Conservation (phyloP, 805 yeast genomes). For the Yamadazyma endophytica region DNA sequence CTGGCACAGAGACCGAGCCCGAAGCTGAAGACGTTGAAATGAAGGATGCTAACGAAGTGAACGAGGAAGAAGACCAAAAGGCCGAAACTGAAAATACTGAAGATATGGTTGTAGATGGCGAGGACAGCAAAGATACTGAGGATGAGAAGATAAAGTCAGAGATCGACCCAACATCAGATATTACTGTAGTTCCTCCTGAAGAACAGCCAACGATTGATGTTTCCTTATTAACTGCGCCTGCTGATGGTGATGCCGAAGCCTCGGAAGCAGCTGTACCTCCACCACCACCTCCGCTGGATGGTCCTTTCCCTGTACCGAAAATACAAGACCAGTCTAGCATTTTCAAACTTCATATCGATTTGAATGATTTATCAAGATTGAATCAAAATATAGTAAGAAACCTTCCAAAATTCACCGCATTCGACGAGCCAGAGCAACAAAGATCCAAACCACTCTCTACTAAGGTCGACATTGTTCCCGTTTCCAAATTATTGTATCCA, state of each 20-base stretch:
- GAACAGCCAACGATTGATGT: slow-evolving; percentile 23
- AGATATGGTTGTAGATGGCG: background rate
- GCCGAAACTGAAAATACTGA: slow-evolving; percentile 4
- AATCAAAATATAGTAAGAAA: slow-evolving; percentile 47
- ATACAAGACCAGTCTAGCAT: slow-evolving; percentile 22
- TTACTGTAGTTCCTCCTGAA: background rate
- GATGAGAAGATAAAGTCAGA: background rate
- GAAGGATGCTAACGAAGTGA: slow-evolving; percentile 1
- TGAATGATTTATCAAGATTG: slow-evolving; percentile 39
- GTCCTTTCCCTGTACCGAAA: slow-evolving; percentile 5
- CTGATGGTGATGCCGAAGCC: slow-evolving; percentile 12
- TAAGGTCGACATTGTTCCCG: slow-evolving; percentile 43
- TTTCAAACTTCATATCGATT: slow-evolving; percentile 43
- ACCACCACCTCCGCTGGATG: no score
- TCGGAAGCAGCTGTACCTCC: background rate
- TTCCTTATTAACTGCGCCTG: slow-evolving; percentile 17
- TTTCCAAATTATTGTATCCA: slow-evolving; percentile 64
- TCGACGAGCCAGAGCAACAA: slow-evolving; percentile 31
- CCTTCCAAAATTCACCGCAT: slow-evolving; percentile 46
- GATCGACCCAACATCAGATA: background rate
- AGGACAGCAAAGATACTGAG: slow-evolving; percentile 2
- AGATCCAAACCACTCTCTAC: slow-evolving; percentile 17
- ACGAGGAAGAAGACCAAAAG: slow-evolving; percentile 9
- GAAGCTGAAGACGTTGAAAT: slow-evolving; percentile 1
- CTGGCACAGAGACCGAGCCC: background rate